These are phyloP conservation scores for Solanum pennellii DNA, from an alignment of 257 asterid species.

Conservation along the genomic window DNA sequence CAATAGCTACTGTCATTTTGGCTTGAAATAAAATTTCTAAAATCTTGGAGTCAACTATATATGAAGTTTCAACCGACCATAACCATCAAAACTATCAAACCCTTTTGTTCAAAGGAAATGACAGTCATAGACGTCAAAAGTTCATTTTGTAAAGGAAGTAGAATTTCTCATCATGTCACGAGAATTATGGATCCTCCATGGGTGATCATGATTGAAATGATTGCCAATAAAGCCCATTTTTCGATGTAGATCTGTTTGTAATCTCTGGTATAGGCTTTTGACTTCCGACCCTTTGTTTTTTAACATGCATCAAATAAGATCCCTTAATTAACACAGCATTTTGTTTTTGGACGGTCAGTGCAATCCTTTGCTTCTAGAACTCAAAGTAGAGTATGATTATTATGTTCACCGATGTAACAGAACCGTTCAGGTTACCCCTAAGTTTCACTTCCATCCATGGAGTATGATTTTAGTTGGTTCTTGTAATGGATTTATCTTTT, in stretches of 20 bases:
- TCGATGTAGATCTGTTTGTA: not conserved
- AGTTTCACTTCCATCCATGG: not conserved
- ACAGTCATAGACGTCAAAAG: not conserved
- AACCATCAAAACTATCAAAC: not conserved
- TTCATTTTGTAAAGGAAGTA: not conserved
- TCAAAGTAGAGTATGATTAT: not conserved
- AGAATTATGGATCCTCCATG: not conserved
- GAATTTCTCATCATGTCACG: not conserved
- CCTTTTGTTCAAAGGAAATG: not conserved
- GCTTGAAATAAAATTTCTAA: too few species aligned
- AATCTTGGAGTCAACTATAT: too few species aligned
- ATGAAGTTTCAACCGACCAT: too few species aligned
- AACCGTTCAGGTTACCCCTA: not conserved
- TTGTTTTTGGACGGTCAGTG: not conserved
- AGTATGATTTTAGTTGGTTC: not conserved
- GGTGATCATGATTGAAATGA: not conserved
- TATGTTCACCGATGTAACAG: too few species aligned
- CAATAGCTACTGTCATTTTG: too few species aligned
- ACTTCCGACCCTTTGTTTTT: not conserved
- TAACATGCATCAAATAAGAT: not conserved
- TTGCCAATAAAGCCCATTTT: not conserved
- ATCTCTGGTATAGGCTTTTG: not conserved
- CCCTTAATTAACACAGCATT: not conserved
- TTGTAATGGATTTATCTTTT: too few species aligned
- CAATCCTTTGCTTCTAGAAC: not conserved